Evolutionary conservation across 2,329 filamentous ascomycete genomes (phyloP).

Genomic region (Fusarium anthophilum): DNA sequence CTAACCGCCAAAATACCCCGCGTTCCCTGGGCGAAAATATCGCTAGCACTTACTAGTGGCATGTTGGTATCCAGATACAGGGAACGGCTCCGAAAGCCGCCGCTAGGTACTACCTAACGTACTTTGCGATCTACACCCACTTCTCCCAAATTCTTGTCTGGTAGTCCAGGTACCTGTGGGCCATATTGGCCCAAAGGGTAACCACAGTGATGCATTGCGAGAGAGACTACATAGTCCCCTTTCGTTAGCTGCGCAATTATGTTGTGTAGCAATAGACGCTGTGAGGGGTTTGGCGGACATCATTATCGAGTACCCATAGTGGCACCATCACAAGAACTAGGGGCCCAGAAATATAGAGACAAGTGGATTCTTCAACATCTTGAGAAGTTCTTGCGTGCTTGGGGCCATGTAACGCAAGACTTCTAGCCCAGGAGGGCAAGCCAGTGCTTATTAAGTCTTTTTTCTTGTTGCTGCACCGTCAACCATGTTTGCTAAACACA

Average conservation of each 20-base stretch:
- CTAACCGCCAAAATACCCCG: neutral
- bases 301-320: neutral
- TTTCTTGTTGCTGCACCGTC: neutral
- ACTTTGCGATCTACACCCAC: too few relatives aligned
- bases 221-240: too few relatives aligned
- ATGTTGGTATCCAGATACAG: neutral
- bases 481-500: too few relatives aligned
- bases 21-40: neutral
- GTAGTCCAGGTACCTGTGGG: neutral
- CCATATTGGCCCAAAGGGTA: too few relatives aligned
- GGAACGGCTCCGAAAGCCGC: neutral
- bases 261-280: neutral
- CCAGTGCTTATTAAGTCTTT: neutral
- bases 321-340: neutral
- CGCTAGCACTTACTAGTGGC: neutral
- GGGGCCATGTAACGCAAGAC: neutral
- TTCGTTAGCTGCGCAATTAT: too few relatives aligned
- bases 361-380: neutral
- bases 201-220: too few relatives aligned
- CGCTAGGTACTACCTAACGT: neutral
- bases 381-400: neutral
- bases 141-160: neutral
- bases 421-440: neutral
- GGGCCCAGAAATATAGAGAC: neutral
- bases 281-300: neutral